A percentile compares a stretch with the other conserved stretches of the same genome.
phyloP scores from a whole-genome alignment of 352 stramenopile species.

The Phytophthora aleatoria region DNA sequence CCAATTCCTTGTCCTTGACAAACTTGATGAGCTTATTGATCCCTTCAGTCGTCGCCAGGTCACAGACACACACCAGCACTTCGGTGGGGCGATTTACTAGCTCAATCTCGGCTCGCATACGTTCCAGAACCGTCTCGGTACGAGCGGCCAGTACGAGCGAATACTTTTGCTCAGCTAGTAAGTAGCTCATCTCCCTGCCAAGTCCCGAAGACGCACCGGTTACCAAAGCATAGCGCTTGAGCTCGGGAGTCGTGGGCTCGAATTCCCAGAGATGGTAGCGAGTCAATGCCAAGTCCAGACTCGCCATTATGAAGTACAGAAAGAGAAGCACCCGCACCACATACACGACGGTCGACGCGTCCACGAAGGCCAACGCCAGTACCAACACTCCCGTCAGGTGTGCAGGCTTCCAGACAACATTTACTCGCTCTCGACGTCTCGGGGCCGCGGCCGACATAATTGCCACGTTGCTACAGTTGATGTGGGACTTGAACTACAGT shows the following conservation, averaged over 20 bases:
- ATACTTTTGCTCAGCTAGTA: conserved; percentile 82
- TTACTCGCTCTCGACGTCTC: conserved; percentile 37
- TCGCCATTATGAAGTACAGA: conserved; percentile 52
- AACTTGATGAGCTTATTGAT: conserved; percentile 65
- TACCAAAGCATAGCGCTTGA: conserved; percentile 67
- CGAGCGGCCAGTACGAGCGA: conserved; percentile 74
- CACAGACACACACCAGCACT: conserved; percentile 62
- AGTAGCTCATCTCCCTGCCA: conserved; percentile 77
- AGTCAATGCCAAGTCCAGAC: conserved; percentile 61
- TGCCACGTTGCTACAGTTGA: not conserved
- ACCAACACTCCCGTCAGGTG: conserved; percentile 59
- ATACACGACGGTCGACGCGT: conserved; percentile 39
- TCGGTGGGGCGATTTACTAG: conserved; percentile 65
- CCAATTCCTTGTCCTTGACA: conserved; percentile 56
- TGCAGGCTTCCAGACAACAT: conserved; percentile 45
- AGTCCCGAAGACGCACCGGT: conserved; percentile 80
- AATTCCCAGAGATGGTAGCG: conserved; percentile 75
- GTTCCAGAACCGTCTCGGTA: conserved; percentile 61
- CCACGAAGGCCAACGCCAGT: conserved; percentile 50
- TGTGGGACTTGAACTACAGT: conserved; percentile 9
- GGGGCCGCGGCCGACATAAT: conserved; percentile 13
- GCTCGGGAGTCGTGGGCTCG: conserved; percentile 49
- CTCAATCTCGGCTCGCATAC: conserved; percentile 78
- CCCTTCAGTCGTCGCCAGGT: conserved; percentile 56
- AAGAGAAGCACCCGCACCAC: conserved; percentile 58